Conservation (phyloP, 2,329 filamentous ascomycete species). For the Byssothecium circinans region DNA sequence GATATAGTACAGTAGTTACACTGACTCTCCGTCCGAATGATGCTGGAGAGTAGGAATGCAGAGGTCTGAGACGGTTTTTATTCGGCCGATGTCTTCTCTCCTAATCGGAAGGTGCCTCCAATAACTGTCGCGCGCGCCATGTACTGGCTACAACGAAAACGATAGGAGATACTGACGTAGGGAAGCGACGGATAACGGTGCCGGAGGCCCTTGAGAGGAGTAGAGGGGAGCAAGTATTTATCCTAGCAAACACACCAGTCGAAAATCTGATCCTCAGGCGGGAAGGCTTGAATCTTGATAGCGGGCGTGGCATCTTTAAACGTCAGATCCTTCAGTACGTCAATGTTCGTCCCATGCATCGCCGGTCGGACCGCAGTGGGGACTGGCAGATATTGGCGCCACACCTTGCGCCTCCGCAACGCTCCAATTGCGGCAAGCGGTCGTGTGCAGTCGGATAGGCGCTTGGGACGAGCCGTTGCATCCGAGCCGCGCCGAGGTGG, state of each 20-base stretch:
- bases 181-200: not conserved
- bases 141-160: not conserved
- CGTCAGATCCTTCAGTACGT: too few relatives aligned
- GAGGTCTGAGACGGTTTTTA: not conserved
- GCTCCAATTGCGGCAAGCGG: slow-evolving; percentile 4
- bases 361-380: not conserved
- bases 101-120: not conserved
- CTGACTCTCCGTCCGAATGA: not conserved
- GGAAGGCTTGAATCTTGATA: not conserved
- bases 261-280: not conserved
- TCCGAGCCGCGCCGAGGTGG: slow-evolving; percentile 2
- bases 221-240: not conserved
- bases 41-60: not conserved
- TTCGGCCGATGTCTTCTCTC: not conserved
- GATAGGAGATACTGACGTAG: not conserved
- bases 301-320: not conserved
- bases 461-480: slow-evolving; percentile 4
- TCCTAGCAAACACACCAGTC: not conserved
- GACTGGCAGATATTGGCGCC: not conserved
- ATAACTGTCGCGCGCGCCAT: not conserved
- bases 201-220: too few relatives aligned
- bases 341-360: too few relatives aligned
- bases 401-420: not conserved
- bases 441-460: slow-evolving; percentile 11
- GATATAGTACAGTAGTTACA: not conserved